Conservation (phyloP, 2,329 filamentous ascomycete genomes). For the Nothopassalora personata region DNA sequence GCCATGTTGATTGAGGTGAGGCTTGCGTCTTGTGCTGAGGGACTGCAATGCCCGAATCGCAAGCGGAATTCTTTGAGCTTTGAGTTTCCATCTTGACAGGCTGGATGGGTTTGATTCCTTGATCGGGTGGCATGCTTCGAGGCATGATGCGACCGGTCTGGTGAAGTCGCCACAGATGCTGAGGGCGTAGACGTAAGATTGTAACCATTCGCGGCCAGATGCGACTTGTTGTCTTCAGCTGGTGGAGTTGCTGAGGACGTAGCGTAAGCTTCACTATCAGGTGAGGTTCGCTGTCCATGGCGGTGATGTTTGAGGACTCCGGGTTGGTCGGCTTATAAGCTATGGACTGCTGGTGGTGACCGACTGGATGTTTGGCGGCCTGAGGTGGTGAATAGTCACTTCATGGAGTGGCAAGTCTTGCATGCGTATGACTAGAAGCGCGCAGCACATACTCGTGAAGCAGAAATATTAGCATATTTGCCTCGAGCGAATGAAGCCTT, state of each 20-base stretch:
- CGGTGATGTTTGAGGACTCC: background rate
- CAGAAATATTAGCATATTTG: background rate
- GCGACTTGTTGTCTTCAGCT: background rate
- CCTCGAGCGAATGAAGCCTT: background rate
- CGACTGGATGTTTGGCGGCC: background rate
- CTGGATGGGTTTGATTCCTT: background rate
- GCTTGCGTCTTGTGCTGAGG: background rate
- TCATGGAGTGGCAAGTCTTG: background rate
- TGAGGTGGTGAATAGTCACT: background rate
- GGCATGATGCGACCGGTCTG: background rate
- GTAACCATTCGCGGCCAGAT: background rate
- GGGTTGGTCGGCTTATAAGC: background rate
- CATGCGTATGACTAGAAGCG: background rate
- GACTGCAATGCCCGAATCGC: background rate
- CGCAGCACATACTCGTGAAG: background rate
- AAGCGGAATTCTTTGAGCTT: background rate
- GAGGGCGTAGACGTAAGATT: background rate
- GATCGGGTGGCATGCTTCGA: background rate
- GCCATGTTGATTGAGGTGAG: background rate
- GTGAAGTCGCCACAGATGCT: background rate
- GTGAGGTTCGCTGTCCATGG: background rate
- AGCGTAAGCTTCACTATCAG: background rate
- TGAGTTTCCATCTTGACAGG: background rate
- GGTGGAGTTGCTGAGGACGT: background rate
- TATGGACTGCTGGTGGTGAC: background rate